Base-by-base conservation (phyloP, 2,329 filamentous ascomycete genomes). In the Diaporthe helianthi region DNA sequence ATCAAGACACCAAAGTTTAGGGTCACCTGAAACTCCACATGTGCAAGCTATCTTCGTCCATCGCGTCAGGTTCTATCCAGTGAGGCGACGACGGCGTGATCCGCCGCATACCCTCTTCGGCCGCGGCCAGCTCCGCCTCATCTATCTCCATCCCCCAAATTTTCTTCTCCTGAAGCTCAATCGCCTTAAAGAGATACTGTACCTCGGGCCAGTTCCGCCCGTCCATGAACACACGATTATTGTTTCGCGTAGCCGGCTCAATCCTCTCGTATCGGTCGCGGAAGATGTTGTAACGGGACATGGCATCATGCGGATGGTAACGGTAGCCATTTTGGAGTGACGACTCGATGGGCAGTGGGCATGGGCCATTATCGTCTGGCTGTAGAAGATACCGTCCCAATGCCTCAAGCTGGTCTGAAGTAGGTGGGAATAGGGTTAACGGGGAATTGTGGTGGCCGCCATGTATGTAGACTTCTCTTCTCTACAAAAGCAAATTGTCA, bases 201-300 rank as follows among this genome's bases (percentile, higher is more conserved):
- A 55, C 10, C n/a, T 55, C 53, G 19, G 53, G 53, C 33, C 53
- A 41, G 3, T 55, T 38, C 4, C 49, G 24, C 13, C 24, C 24
- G 17, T 17, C 24, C 24, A 29, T 55, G 2, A 24, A 55, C 2
- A 13, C 17, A 13, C n/a, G 53, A 22, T 55, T 10, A 8, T 24
- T 24, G n/a, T 33, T 55, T 38, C 33, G 31, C 4, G 12, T 38
- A 13, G 19, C n/a, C 13, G 53, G 53, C 33, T 55, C 53, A 3
- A 26, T 41, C 53, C 53, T 55, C 53, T 55, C 53, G 13, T 55
- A 55, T 26, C 53, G 33, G 26, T 55, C 53, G 9, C 53, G 53
- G 33, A 41, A 55, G 13, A 55, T 41, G 22, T 55, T 55, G 33
- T 24, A 55, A 26, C 53, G 33, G 9, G 53, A 26, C 10, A 41